A percentile compares a stretch with the other conserved stretches of the same genome.
These are phyloP conservation scores for Cucurbita ficifolia DNA, from an alignment of 306 rosid genomes.

Conservation along the genomic window DNA sequence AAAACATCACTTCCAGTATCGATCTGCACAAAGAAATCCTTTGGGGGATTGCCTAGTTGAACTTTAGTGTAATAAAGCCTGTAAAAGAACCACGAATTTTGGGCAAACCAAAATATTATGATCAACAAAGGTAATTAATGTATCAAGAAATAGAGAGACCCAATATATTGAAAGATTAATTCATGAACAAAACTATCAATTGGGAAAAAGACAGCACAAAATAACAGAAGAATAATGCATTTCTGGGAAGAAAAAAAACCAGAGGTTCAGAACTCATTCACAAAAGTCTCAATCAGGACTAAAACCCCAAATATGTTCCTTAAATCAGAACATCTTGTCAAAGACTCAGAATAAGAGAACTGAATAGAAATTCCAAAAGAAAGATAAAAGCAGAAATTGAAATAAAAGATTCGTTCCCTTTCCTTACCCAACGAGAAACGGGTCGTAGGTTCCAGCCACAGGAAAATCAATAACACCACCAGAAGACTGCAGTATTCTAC, in stretches of 20 bases:
- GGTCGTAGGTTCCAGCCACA: slow-evolving; percentile 68
- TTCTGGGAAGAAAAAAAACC: not conserved
- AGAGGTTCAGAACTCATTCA: not conserved
- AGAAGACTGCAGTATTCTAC: slow-evolving; percentile 60
- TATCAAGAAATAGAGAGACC: not conserved
- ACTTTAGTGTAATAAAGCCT: slow-evolving; percentile 82
- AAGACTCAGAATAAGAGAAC: not conserved
- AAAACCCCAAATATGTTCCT: not conserved
- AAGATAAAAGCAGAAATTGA: not conserved
- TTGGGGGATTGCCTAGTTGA: slow-evolving; percentile 83
- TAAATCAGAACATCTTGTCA: not conserved
- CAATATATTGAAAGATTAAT: not conserved
- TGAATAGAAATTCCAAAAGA: not conserved
- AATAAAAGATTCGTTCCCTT: not conserved
- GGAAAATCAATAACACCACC: slow-evolving; percentile 54
- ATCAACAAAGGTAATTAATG: not conserved
- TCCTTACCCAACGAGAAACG: slow-evolving; percentile 71
- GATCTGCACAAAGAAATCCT: slow-evolving; percentile 77
- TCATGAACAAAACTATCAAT: not conserved
- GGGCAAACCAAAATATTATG: not conserved
- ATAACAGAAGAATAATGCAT: not conserved
- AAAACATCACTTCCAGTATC: slow-evolving; percentile 97
- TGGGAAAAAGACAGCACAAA: not conserved
- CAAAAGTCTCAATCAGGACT: not conserved
- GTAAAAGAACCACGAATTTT: slow-evolving; percentile 12